Base-by-base conservation (phyloP, 2,329 filamentous ascomycete genomes). In the Ceratocystis huliohia region DNA sequence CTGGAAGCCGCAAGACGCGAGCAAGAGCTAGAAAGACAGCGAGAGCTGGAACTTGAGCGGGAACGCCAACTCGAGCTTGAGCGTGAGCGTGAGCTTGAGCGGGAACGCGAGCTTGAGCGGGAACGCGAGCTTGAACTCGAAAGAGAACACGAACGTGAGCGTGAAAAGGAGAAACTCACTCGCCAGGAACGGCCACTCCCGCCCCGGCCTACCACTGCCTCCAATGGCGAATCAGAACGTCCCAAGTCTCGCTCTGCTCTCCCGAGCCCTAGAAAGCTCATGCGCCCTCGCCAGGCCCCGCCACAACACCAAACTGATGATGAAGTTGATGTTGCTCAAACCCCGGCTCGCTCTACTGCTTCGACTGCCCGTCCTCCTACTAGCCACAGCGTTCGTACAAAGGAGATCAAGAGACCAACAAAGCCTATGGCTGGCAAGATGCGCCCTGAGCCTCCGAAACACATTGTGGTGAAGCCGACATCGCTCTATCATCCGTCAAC, bases 381-480 rank as follows among this genome's bases (percentile, higher is more conserved):
- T 20, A 61, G 56, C 20, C 66, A 65, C 22, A 57, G 66, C 37
- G 30, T 65, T 22, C 66, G 66, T 13, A 79, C 74, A 62, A 81
- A 78, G 63, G 81, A 82, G 56, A 75, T 81, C 67, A 85, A 85
- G 71, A 79, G 86, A 65, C 85, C 85, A 0, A 72, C 82, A 2
- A 88, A 83, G 70, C 85, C 86, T 1, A 79, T 79, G 7, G 88
- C 87, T 72, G 85, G 88, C 50, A 89, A 88, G 73, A 73, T 80
- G 0, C 89, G 86, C 73, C 84, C 86, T 68, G 83, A 83, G 0
- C 88, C 86, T 6, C 64, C 76, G 1, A 89, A 88, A 2, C 84
- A 88, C 67, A 91, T 88, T 71, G 83, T 83, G 67, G 86, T 90
- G 68, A 88, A 87, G 70, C 85, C 84, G 64, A 82, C 82, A 25